phyloP scores from a whole-genome alignment of 805 yeast species.

The Candida rishiriensis region DNA sequence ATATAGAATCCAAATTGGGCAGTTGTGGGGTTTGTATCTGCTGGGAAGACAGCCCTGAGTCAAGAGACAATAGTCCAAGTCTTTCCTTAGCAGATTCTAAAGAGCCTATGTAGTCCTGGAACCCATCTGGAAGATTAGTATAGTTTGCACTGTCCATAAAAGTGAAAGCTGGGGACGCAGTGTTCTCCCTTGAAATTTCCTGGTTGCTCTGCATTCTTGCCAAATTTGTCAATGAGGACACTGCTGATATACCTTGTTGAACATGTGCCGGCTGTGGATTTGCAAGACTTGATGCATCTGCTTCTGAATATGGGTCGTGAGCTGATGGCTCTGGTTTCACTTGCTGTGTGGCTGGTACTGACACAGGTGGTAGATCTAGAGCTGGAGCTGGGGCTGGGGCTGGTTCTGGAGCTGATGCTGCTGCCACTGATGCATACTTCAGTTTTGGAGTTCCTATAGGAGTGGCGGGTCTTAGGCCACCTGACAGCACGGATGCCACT shows the following conservation, averaged over 20 bases:
- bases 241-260: not conserved
- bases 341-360: not conserved
- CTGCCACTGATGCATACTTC: slow-evolving; percentile 30
- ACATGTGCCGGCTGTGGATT: slow-evolving; percentile 3
- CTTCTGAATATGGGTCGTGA: not conserved
- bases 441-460: slow-evolving; percentile 37
- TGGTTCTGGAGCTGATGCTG: slow-evolving; percentile 7
- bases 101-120: slow-evolving; percentile 20
- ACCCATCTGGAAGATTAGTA: slow-evolving; percentile 24
- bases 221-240: not conserved
- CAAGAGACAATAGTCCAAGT: slow-evolving; percentile 26
- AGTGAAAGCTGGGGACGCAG: slow-evolving; percentile 16
- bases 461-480: slow-evolving; percentile 23
- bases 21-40: slow-evolving; percentile 37
- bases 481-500: slow-evolving; percentile 7
- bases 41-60: slow-evolving; percentile 11
- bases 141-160: slow-evolving; percentile 20
- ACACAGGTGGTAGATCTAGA: slow-evolving; percentile 16
- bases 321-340: not conserved
- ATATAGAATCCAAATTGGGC: slow-evolving; percentile 48
- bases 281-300: not conserved
- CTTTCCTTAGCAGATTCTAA: slow-evolving; percentile 32
- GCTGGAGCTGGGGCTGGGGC: slow-evolving; percentile 11
- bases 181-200: slow-evolving; percentile 8
- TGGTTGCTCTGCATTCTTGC: not conserved